Evolutionary conservation across 306 rosid species (phyloP), one percentile per base, ranked within the genome.

Genomic region (Prinsepia uniflora): DNA sequence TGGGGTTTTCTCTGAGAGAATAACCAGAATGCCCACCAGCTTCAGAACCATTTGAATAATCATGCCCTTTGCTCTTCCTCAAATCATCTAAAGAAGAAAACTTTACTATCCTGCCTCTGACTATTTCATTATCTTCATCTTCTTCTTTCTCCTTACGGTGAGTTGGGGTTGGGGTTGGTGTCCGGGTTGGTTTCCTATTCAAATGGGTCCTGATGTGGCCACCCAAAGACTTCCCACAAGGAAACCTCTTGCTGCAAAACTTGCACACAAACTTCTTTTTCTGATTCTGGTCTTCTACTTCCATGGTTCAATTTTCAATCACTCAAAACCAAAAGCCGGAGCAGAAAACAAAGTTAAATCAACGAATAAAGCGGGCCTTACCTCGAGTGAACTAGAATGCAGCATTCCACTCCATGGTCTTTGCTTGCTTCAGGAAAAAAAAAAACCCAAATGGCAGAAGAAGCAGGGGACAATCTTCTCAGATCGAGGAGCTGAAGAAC

Each of bases 141-240:
- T 67, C 80, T 74, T 75, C 77, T 47, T 36, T 68, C 6, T 60
- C 70, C 47, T 43, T 58, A 45, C 4, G 36, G 36, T 30, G 36
- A 30, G 36, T 30, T 30, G 36, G 36, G 36, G 36, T 30, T 30
- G 36, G 36, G 36, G 72, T 45, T 71, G 87, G 79, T 66, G 36
- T 30, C 2, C 3, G 36, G 36, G 74, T 45, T 71, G 87, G 79
- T 66, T 80, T 81, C 22, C 69, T 80, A 67, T 58, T 83, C 86
- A 85, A 76, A 78, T 90, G 97, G 61, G 87, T 87, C 73, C 96
- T 86, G 65, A 90, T 88, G 84, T 87, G 91, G 13, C 93, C 94
- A 41, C 97, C 96, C 49, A 88, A 72, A 7, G 96, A 85, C 78
- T 88, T 91, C 67, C 97, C 97, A 74, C 92, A 86, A 7, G 80